Percentiles rank a stretch among this genome's conserved stretches.
These are phyloP conservation scores for Zalerion maritima DNA, from an alignment of 495 filamentous ascomycete species.

Conservation along the genomic window DNA sequence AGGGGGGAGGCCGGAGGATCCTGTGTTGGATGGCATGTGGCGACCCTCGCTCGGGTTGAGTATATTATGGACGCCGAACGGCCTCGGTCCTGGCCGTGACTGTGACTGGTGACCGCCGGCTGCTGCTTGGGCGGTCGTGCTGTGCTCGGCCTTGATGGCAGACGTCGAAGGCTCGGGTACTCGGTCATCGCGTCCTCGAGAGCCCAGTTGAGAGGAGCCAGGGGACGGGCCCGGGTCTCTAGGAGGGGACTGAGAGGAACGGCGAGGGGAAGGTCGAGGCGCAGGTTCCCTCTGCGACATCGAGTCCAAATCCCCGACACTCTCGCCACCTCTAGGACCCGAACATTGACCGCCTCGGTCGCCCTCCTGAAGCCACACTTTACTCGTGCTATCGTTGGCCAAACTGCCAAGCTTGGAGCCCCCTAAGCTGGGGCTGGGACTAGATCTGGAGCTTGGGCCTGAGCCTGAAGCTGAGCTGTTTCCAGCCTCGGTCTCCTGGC, in stretches of 20 bases:
- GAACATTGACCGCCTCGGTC: constrained; percentile 38
- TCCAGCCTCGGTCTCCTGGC: too few species aligned
- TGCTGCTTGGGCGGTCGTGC: constrained; percentile 11
- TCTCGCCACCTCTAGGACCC: constrained; percentile 29
- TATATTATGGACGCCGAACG: constrained; percentile 35
- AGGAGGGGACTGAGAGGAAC: constrained; percentile 15
- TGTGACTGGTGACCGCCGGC: constrained; percentile 19
- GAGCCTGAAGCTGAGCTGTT: too few species aligned
- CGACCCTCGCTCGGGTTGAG: constrained; percentile 32
- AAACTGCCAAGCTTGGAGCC: too few species aligned
- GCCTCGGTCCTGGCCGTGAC: constrained; percentile 22
- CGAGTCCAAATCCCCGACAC: constrained; percentile 43
- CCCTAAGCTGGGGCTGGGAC: too few species aligned
- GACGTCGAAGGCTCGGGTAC: too few species aligned
- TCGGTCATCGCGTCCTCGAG: constrained; percentile 11
- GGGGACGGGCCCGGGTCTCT: constrained; percentile 12
- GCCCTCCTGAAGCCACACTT: too few species aligned
- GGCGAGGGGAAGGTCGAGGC: constrained; percentile 30
- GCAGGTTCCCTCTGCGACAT: constrained; percentile 43
- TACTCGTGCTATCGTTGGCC: too few species aligned
- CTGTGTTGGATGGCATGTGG: too few species aligned
- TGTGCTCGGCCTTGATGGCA: constrained; percentile 11
- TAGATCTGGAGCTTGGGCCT: too few species aligned
- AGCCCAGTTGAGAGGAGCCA: constrained; percentile 12
- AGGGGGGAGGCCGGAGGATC: constrained; percentile 2